phyloP scores from a whole-genome alignment of 768 basidiomycete genomes.

The Lanmaoa pseudosensibilis region DNA sequence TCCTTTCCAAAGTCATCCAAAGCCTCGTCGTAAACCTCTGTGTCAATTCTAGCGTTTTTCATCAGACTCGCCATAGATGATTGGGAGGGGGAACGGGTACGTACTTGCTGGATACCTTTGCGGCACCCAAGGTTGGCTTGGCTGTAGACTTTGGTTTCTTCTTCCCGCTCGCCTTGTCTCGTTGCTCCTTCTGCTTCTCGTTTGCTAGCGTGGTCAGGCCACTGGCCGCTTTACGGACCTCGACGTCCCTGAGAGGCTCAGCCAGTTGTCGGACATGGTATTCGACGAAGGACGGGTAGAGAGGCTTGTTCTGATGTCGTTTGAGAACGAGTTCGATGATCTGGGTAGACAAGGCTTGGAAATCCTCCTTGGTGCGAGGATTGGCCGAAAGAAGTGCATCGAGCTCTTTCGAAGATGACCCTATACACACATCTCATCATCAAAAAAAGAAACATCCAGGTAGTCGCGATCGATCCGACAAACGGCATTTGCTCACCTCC shows the following conservation, averaged over 20 bases:
- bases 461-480: not conserved
- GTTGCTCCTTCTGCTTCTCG: conserved; percentile 91
- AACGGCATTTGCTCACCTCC: conserved; percentile 48
- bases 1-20: conserved; percentile 83
- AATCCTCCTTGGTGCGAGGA: conserved; percentile 90
- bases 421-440: conserved; percentile 35
- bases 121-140: conserved; percentile 76
- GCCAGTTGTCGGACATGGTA: conserved; percentile 77
- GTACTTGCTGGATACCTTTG: conserved; percentile 66
- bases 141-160: conserved; percentile 73
- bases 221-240: conserved; percentile 86
- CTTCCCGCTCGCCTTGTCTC: conserved; percentile 85
- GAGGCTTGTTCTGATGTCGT: conserved; percentile 77
- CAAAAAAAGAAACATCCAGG: not conserved
- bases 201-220: conserved; percentile 85
- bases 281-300: conserved; percentile 83
- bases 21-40: conserved; percentile 79
- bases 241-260: conserved; percentile 80
- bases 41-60: conserved; percentile 61
- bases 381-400: conserved; percentile 72
- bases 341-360: conserved; percentile 65
- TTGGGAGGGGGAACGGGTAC: conserved; percentile 20
- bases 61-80: conserved; percentile 13
- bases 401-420: conserved; percentile 65
- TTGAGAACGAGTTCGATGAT: conserved; percentile 77